Conservation (phyloP, 768 basidiomycete species). For the Fomitopsis pulvina region DNA sequence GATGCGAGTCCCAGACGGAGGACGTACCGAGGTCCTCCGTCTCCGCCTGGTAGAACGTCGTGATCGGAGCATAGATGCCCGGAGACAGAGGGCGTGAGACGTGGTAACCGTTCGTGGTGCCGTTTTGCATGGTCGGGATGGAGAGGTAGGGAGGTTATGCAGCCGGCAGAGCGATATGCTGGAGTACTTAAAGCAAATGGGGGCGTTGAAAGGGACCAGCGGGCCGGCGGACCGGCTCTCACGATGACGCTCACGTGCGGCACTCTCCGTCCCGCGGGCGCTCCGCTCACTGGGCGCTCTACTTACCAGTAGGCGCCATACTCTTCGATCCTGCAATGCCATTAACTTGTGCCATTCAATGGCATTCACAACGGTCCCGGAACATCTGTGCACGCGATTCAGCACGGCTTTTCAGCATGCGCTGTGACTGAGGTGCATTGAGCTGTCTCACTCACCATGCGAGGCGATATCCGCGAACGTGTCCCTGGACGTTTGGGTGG, state of each 20-base stretch:
- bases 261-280: background rate
- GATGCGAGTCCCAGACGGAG: background rate
- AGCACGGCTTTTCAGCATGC: too few relatives aligned
- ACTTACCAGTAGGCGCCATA: background rate
- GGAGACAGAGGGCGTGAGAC: constrained; percentile 51
- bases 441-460: too few relatives aligned
- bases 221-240: constrained; percentile 1
- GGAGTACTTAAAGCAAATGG: background rate
- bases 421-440: too few relatives aligned
- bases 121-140: constrained; percentile 4
- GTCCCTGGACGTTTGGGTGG: background rate
- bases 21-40: constrained; percentile 78
- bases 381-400: too few relatives aligned
- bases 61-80: constrained; percentile 83
- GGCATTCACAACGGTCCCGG: too few relatives aligned
- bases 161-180: background rate
- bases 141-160: background rate
- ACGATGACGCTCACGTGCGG: background rate
- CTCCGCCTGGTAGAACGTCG: constrained; percentile 71
- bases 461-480: too few relatives aligned
- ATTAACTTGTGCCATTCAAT: too few relatives aligned
- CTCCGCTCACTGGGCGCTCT: background rate
- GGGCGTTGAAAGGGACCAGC: background rate
- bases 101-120: constrained; percentile 4
- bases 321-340: background rate